Base-by-base conservation (phyloP, 768 basidiomycete genomes). In the Stropharia rugosoannulata region DNA sequence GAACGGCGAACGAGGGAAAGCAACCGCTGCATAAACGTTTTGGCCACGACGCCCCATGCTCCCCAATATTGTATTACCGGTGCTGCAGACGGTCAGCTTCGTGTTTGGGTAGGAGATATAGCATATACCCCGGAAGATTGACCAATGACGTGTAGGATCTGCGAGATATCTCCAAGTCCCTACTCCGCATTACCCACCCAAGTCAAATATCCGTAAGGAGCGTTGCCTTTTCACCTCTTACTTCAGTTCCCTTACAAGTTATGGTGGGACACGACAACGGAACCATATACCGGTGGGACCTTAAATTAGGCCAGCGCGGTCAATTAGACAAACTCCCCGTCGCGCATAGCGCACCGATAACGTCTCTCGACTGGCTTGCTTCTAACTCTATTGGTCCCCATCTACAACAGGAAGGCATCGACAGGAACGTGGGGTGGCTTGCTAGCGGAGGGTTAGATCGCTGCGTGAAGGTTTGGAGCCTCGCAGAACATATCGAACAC, bases 381-480 rank as follows among this genome's bases (percentile, higher is more conserved):
- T 12, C 46, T 19, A 53, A 51, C 27, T 36, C 49, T 10, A 32
- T 32, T 32, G 29, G 29, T 40, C 25, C 54, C 15, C 12, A 7
- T 19, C n/a, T 42, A 25, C 52, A 41, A 16, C 43, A 63, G 43
- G 59, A 65, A 6, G 54, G 50, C 54, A 54, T 61, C 48, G 42
- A 50, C n/a, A 58, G 22, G 29, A 55, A 40, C 52, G 68, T 79
- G 25, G 89, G 89, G 1, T 94, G 90, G 90, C 77, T 94, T 18
- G 86, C 84, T 5, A 92, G 88, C 51, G 89, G 86, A 11, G 88
- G 90, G 0, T 72, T 93, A 29, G 92, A 94, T 70, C 83, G 85
- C 36, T 85, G 80, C 27, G 90, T 93, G 48, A 92, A 93, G 75
- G 89, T 91, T 0, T 93, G 91, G 91, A 84, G 90, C 63, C 75